Conservation (phyloP, 164 flowering plant species). For the grape (Vitis vinifera) region ASM3070453v1 NC_081816.1:13490001-13490500, state of each 20-base stretch:
- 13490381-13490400: too few species aligned
- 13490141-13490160: neutral
- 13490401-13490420: too few species aligned
- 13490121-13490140: slow-evolving; percentile 9
- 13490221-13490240: slow-evolving; percentile 18
- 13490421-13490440: too few species aligned
- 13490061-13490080: slow-evolving; percentile 4
- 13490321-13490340: too few species aligned
- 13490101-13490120: slow-evolving; percentile 16
- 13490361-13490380: too few species aligned
- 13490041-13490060: neutral
- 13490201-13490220: neutral
- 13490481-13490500: too few species aligned
- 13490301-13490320: too few species aligned
- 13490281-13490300: too few species aligned
- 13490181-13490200: slow-evolving; percentile 13
- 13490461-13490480: too few species aligned
- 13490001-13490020: neutral
- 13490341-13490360: too few species aligned
- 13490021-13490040: slow-evolving; percentile 1
- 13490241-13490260: slow-evolving; percentile 28
- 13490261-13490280: slow-evolving; percentile 2
- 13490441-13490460: too few species aligned
- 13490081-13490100: slow-evolving; percentile 7
- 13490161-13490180: neutral